Base-by-base conservation (phyloP, 2,329 filamentous ascomycete genomes). In the Neonectria punicea region DNA sequence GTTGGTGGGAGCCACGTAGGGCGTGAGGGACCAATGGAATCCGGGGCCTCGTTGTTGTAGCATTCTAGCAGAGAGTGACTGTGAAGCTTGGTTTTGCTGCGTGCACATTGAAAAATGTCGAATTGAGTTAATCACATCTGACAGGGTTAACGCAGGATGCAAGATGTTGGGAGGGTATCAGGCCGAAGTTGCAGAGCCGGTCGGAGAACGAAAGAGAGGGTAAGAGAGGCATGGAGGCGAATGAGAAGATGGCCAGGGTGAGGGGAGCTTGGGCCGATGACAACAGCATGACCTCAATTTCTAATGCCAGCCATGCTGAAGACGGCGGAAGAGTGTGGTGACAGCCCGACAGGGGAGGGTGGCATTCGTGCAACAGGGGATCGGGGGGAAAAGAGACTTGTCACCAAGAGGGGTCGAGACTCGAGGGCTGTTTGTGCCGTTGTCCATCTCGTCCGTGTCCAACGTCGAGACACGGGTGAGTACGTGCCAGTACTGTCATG, bases 401-500 rank as follows among this genome's bases (percentile, higher is more conserved):
- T 25, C 43, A 34, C 44, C 28, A 43, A 55, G 49, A 43, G 34
- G n/a, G 14, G 22, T 36, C 32, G 44, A 60, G 51, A 28, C 44
- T 64, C 56, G 61, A 55, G 39, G 32, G 20, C 6, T 22, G 41
- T 41, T 57, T 44, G 53, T 53, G 7, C 25, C 25, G 25, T 54
- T 14, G 18, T 16, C 44, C 16, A 43, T 44, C 20, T 25, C 25
- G 32, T n/a, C 30, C 39, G 20, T 58, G 25, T 58, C 47, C 8
- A 10, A 41, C 32, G 16, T 30, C 16, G 36, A 28, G 22, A 39
- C 18, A 30, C 56, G 51, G 61, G 22, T 47, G 51, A 22, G 39
- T 59, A 51, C 61, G 44, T 59, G 28, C 13, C 22, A 46, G 20
- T 14, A 7, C 20, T 55, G 56, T 64, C 61, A 59, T 59, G 61